phyloP scores from a whole-genome alignment of 805 yeast species.

The Candida sonorensis region DNA sequence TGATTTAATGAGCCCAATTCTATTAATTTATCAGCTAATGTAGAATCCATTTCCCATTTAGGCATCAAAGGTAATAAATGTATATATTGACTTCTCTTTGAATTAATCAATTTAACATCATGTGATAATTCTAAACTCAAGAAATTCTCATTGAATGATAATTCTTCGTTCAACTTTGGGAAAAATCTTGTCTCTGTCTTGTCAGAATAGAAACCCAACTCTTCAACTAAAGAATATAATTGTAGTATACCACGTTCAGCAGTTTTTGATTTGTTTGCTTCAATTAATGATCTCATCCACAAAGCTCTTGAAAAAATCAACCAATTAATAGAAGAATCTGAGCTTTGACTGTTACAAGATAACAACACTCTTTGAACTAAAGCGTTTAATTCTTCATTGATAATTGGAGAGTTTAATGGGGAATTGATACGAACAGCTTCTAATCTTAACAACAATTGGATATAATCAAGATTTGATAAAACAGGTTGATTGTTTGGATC shows the following conservation, averaged over 20 bases:
- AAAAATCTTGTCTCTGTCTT: constrained; percentile 44
- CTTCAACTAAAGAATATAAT: constrained; percentile 87
- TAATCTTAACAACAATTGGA: constrained; percentile 68
- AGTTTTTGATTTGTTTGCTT: constrained; percentile 73
- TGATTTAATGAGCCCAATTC: constrained; percentile 78
- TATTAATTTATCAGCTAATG: constrained; percentile 80
- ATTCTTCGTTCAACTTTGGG: constrained; percentile 34
- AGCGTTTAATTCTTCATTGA: constrained; percentile 79
- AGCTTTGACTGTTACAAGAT: constrained; percentile 34
- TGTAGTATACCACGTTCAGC: constrained; percentile 92
- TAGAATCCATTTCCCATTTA: constrained; percentile 76
- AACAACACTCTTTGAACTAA: constrained; percentile 65
- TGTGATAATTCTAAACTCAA: constrained; percentile 14
- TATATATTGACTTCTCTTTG: constrained; percentile 57
- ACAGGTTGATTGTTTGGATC: constrained; percentile 84
- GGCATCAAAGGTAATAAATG: constrained; percentile 75
- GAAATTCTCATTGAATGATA: constrained; percentile 16
- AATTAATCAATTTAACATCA: constrained; percentile 31
- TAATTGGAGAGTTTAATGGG: constrained; percentile 64
- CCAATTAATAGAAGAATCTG: constrained; percentile 53
- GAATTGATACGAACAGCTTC: constrained; percentile 59
- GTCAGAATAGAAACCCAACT: constrained; percentile 61
- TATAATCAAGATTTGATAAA: constrained; percentile 59
- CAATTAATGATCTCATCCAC: constrained; percentile 86
- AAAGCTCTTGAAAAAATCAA: constrained; percentile 70